These are phyloP conservation scores for Manihot esculenta DNA, from an alignment of 441 rosid species.

Conservation along the genomic window DNA sequence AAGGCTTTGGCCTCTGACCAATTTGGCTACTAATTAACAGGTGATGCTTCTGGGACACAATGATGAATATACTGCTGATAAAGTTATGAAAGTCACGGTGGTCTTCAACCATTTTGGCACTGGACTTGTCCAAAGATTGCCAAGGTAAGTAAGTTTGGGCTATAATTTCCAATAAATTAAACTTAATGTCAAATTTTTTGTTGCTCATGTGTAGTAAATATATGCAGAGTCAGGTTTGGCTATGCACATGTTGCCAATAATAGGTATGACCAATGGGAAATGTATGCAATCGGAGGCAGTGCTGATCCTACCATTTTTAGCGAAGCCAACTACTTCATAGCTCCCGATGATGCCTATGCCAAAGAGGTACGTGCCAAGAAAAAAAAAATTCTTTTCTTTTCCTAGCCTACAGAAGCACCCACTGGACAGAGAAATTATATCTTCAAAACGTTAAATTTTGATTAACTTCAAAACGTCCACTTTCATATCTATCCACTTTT, in stretches of 20 bases:
- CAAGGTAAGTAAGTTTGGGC: conserved; percentile 39
- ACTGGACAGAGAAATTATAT: too few species aligned
- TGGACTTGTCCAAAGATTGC: conserved; percentile 78
- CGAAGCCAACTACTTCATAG: conserved; percentile 79
- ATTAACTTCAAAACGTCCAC: too few species aligned
- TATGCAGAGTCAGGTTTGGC: conserved; percentile 75
- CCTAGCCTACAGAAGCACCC: too few species aligned
- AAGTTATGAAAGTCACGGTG: conserved; percentile 60
- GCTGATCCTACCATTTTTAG: conserved; percentile 83
- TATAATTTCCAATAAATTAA: not conserved
- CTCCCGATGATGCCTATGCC: conserved; percentile 50
- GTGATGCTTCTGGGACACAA: conserved; percentile 69
- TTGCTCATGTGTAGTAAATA: not conserved
- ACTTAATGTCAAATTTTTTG: not conserved
- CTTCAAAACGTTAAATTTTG: too few species aligned
- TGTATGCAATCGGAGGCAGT: conserved; percentile 92
- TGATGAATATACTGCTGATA: conserved; percentile 51
- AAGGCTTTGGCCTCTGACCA: too few species aligned
- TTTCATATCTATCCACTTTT: too few species aligned
- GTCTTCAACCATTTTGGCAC: conserved; percentile 63
- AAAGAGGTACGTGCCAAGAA: conserved; percentile 51
- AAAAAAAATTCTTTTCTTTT: too few species aligned
- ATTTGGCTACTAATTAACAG: conserved; percentile 26
- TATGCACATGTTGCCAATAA: conserved; percentile 90
- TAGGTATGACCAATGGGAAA: conserved; percentile 83